Conservation (phyloP, 2,329 filamentous ascomycete genomes). For the Didymella pinodella region DNA sequence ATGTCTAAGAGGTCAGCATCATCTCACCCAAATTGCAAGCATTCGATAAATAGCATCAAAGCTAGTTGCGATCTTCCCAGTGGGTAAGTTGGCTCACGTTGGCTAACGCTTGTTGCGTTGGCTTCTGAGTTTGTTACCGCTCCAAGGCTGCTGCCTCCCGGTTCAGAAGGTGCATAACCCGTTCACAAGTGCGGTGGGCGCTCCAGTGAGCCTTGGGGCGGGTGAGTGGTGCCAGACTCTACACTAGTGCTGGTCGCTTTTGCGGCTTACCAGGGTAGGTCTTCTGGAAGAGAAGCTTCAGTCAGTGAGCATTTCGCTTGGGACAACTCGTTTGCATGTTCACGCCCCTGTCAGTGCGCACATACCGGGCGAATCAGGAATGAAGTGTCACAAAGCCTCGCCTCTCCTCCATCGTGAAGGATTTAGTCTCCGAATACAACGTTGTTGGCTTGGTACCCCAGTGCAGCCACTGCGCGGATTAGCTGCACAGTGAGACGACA, state of each 20-base stretch:
- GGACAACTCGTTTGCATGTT: constrained; percentile 14
- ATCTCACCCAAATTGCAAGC: constrained; percentile 33
- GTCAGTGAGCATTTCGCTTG: constrained; percentile 22
- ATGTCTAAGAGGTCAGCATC: constrained; percentile 30
- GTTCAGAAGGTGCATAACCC: constrained; percentile 46
- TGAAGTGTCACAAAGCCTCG: constrained; percentile 21
- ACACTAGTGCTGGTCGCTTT: constrained; percentile 37
- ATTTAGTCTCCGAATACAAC: constrained; percentile 19
- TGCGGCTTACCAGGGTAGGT: constrained; percentile 36
- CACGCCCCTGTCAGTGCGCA: constrained; percentile 14
- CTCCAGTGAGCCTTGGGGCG: constrained; percentile 47
- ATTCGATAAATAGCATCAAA: constrained; percentile 26
- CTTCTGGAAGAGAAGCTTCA: constrained; percentile 35
- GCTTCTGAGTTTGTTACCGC: constrained; percentile 37
- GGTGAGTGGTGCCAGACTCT: constrained; percentile 40
- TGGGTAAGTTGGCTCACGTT: constrained; percentile 35
- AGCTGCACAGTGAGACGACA: constrained; percentile 36
- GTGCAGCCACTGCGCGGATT: constrained; percentile 22
- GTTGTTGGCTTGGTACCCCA: constrained; percentile 13
- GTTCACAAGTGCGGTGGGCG: constrained; percentile 47
- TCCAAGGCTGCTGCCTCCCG: constrained; percentile 33
- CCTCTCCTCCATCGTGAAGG: constrained; percentile 9
- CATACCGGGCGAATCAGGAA: constrained; percentile 9
- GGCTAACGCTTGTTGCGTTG: constrained; percentile 39
- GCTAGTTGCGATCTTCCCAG: constrained; percentile 30